Percentiles rank a stretch among this genome's conserved stretches.
These are phyloP conservation scores for Daldinia sp. DNA, from an alignment of 2,329 filamentous ascomycete species.

Conservation along the genomic window DNA sequence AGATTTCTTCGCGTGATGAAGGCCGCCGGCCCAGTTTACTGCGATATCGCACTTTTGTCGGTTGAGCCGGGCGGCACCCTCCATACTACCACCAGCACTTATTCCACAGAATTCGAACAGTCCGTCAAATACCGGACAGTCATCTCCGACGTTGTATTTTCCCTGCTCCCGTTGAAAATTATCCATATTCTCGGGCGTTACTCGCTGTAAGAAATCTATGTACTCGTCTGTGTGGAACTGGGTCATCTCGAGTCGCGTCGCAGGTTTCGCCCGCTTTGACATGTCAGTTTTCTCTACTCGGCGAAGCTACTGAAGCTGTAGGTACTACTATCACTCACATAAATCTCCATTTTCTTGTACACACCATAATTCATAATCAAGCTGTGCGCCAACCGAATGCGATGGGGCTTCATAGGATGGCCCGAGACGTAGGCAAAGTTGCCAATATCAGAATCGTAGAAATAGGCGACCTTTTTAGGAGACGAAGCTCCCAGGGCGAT, in stretches of 20 bases:
- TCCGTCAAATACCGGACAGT: conserved; percentile 97
- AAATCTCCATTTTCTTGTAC: conserved; percentile 96
- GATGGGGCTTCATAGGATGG: conserved; percentile 99
- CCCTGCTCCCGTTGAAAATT: conserved; percentile 87
- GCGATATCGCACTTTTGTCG: conserved; percentile 95
- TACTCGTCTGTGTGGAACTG: conserved; percentile 97
- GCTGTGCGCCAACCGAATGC: conserved; percentile 92
- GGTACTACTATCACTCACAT: conserved; percentile 64
- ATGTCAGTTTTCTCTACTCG: background rate
- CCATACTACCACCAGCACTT: conserved; percentile 92
- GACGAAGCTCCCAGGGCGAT: conserved; percentile 55
- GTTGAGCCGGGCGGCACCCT: conserved; percentile 88
- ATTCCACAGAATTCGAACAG: conserved; percentile 97
- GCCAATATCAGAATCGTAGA: conserved; percentile 97
- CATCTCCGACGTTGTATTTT: conserved; percentile 94
- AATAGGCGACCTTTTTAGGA: conserved; percentile 91
- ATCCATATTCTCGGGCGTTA: conserved; percentile 99
- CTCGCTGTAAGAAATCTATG: conserved; percentile 92
- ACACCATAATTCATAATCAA: conserved; percentile 96
- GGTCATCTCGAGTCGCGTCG: conserved; percentile 87
- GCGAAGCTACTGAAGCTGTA: conserved; percentile 59
- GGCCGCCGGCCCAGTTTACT: conserved; percentile 96
- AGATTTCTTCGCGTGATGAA: conserved; percentile 97
- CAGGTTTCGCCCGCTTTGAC: conserved; percentile 80
- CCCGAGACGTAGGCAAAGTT: conserved; percentile 98